Base-by-base conservation (phyloP, 2,329 filamentous ascomycete species). In the Aphanocladium album region DNA sequence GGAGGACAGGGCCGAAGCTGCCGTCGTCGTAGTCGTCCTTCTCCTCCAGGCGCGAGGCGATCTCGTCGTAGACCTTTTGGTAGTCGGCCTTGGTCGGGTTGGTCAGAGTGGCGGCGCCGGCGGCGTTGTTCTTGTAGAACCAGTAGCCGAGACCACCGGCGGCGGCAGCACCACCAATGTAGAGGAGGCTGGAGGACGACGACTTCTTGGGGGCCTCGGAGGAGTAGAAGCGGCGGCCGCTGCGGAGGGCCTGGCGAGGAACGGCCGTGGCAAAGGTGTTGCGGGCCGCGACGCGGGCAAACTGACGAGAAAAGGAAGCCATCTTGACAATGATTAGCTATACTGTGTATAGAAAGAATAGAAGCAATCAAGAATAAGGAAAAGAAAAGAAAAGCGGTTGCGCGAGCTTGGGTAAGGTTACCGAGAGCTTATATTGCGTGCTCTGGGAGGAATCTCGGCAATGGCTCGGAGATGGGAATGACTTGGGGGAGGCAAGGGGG, bases 11-110 rank as follows among this genome's bases (percentile, higher is more conserved):
- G 61, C 92, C 93, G 73, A 96, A 98, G 80, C 89, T 95, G 68
- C 95, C 93, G 75, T 99, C 93, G 71, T 98, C 93, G 74, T 98
- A 98, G 67, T 97, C 89, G 68, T 95, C 91, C 73, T 96, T 87
- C 78, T 97, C 90, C 76, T 95, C 88, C 60, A 98, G 80, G 63
- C 82, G 82, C 71, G 81, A 77, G 60, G 93, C 93, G 68, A 98
- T 87, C 71, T 88, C 88, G 74, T 97, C 85, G 81, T 98, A 98
- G 58, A 98, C 91, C 77, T 90, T 89, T 82, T 97, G 92, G 82
- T 96, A 98, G 77, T 99, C 92, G 69, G 89, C 87, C 77, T 89
- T 86, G 71, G 84, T 89, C 63, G 92, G 91, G 56, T 80, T 84
- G 79, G 93, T 89, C 67, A 84, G 73, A 71, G 83, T 84, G 62